Conservation (phyloP, 1,139 yeast species). For the Magnusiomyces fungicola region DNA sequence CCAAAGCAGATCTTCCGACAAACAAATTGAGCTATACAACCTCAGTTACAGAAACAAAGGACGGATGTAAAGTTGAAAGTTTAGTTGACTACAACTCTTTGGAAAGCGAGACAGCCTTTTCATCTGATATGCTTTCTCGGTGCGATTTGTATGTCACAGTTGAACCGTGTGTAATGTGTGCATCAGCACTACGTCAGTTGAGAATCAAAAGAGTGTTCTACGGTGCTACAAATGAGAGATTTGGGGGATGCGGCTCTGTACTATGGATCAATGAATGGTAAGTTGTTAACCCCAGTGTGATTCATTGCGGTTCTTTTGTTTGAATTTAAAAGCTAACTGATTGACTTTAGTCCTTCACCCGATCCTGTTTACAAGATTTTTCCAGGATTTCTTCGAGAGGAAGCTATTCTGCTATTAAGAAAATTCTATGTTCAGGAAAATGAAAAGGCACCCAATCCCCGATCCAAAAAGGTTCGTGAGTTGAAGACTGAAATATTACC, state of each 20-base stretch:
- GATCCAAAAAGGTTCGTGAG: conserved; percentile 66
- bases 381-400: conserved; percentile 76
- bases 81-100: too few species aligned
- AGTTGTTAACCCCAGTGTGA: too few species aligned
- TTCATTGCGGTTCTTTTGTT: too few species aligned
- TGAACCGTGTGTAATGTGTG: conserved; percentile 99
- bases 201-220: conserved; percentile 67
- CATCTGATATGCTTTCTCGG: conserved; percentile 41
- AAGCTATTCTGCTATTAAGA: conserved; percentile 73
- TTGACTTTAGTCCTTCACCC: too few species aligned
- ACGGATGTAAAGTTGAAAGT: too few species aligned
- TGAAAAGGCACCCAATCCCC: conserved; percentile 74
- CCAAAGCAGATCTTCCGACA: too few species aligned
- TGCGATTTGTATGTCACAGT: conserved; percentile 81
- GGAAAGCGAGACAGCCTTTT: too few species aligned
- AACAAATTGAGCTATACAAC: too few species aligned
- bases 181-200: conserved; percentile 78
- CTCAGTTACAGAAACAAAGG: too few species aligned
- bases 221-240: conserved; percentile 92
- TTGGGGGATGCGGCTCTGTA: conserved; percentile 95
- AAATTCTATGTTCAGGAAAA: conserved; percentile 82
- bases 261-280: conserved; percentile 31
- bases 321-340: too few species aligned
- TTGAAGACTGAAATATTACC: conserved; percentile 62
- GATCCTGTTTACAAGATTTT: conserved; percentile 46